A percentile compares a stretch with the other conserved stretches of the same genome.
These are phyloP conservation scores for Penicillium silybi DNA, from an alignment of 495 filamentous ascomycete genomes.

Conservation along the genomic window DNA sequence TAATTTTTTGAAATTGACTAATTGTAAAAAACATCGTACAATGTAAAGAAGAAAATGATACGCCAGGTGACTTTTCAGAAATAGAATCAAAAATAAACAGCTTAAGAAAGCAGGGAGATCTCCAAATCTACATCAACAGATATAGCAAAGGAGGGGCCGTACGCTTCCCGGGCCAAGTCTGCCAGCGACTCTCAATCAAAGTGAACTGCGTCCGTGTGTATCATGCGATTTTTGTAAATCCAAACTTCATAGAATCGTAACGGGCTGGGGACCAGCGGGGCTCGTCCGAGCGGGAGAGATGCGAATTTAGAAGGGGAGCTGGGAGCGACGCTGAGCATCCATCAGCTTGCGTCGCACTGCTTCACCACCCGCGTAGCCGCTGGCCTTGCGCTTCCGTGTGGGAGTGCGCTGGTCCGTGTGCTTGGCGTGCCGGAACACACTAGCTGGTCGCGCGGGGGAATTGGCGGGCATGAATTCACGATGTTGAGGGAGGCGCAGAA, in stretches of 20 bases:
- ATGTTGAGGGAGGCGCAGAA: constrained; percentile 58
- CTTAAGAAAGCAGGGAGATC: not conserved
- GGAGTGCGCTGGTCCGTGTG: constrained; percentile 42
- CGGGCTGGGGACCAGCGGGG: not conserved
- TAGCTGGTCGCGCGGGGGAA: constrained; percentile 41
- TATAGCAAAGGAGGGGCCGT: not conserved
- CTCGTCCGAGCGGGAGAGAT: not conserved
- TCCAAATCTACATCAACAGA: not conserved
- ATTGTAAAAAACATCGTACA: not conserved
- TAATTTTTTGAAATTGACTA: not conserved
- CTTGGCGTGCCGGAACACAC: constrained; percentile 46
- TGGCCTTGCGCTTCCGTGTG: constrained; percentile 42
- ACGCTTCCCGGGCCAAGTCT: constrained; percentile 13
- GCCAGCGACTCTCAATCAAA: constrained; percentile 22
- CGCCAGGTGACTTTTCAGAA: not conserved
- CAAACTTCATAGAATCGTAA: constrained; percentile 24
- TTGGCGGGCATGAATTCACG: constrained; percentile 50
- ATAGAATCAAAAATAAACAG: not conserved
- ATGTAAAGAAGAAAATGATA: not conserved
- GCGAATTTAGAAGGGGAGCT: constrained; percentile 33
- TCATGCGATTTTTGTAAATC: constrained; percentile 23
- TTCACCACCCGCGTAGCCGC: constrained; percentile 36
- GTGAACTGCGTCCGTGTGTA: constrained; percentile 24
- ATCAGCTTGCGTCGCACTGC: constrained; percentile 47
- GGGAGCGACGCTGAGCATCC: constrained; percentile 40